These are phyloP conservation scores for Hansenula anomala DNA, from an alignment of 1,139 yeast genomes.

Conservation along the genomic window DNA sequence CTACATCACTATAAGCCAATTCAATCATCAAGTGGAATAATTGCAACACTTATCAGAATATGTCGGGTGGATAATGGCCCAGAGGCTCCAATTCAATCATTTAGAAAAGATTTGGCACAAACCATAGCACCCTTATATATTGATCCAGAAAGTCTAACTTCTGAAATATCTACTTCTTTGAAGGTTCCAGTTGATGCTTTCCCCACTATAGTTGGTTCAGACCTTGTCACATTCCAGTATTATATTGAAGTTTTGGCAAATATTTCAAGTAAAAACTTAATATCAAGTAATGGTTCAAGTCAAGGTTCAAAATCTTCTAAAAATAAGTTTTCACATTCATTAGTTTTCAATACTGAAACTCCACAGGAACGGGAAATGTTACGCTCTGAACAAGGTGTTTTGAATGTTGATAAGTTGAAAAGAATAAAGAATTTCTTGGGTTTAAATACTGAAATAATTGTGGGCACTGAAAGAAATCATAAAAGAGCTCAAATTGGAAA, in stretches of 20 bases:
- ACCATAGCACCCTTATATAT: slow-evolving; percentile 73
- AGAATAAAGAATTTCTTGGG: slow-evolving; percentile 73
- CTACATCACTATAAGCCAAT: slow-evolving; percentile 68
- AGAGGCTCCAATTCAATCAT: slow-evolving; percentile 64
- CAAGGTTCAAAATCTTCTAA: slow-evolving; percentile 15
- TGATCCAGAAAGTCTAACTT: slow-evolving; percentile 58
- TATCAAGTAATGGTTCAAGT: slow-evolving; percentile 16
- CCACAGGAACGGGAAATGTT: slow-evolving; percentile 15
- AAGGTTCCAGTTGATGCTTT: slow-evolving; percentile 82
- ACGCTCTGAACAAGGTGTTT: slow-evolving; percentile 35
- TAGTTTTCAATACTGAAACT: slow-evolving; percentile 33
- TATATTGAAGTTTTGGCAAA: slow-evolving; percentile 79
- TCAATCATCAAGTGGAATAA: slow-evolving; percentile 70
- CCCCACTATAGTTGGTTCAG: slow-evolving; percentile 75
- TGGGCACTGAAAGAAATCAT: slow-evolving; percentile 51
- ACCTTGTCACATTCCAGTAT: slow-evolving; percentile 76
- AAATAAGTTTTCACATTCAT: slow-evolving; percentile 30
- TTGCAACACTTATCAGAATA: slow-evolving; percentile 74
- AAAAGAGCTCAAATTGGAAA: slow-evolving; percentile 9
- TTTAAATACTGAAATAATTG: slow-evolving; percentile 68
- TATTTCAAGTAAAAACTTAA: slow-evolving; percentile 43
- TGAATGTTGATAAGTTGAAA: slow-evolving; percentile 76
- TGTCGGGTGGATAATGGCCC: slow-evolving; percentile 72
- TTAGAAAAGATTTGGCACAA: slow-evolving; percentile 81
- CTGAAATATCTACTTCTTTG: slow-evolving; percentile 58